Evolutionary conservation across 2,329 filamentous ascomycete genomes (phyloP), one percentile per base, ranked within the genome.

Genomic region (Sarocladiaceae sp.): DNA sequence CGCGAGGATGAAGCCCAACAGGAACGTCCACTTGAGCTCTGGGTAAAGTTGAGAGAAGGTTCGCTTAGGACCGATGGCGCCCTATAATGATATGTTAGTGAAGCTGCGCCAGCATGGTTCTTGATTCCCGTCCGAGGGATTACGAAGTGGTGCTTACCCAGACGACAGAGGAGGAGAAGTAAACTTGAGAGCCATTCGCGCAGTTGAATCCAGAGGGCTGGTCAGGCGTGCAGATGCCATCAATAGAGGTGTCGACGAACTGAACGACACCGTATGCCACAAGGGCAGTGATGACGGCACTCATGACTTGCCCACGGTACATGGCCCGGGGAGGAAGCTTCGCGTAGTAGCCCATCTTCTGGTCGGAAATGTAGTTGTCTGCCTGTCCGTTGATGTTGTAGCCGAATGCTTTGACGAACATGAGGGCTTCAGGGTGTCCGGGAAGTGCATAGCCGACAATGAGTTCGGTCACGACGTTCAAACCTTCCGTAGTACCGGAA

Each of bases 361-460:
- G 56, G 19, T 56, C 57, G 3, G 53, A 54, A 58, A 65, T 57
- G 43, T 65, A 67, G 48, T 62, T 66, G 33, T 65, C 63, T 15
- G 60, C 60, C 44, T 68, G 68, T 1, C 66, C 66, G 1, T 66
- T 67, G 26, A 71, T 60, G 7, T 64, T 67, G 48, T 61, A 65
- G 2, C 63, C 62, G 33, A 62, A 67, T 2, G 59, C 59, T 55
- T 68, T 90, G 4, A 41, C 37, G n/a, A 88, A 90, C 48, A 61
- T 54, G 19, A 62, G 52, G 3, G 55, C 53, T 20, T 56, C 58
- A 12, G 58, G 60, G 47, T 63, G 65, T 18, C 61, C 59, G 6
- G 59, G 58, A 19, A 63, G 58, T 10, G 53, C 54, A 15, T 54
- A 55, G 11, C 55, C 54, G 11, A 57, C 53, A 27, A 59, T 53